These are phyloP conservation scores for Myriosclerotinia scirpicola DNA, from an alignment of 2,329 filamentous ascomycete species.

Conservation along the genomic window DNA sequence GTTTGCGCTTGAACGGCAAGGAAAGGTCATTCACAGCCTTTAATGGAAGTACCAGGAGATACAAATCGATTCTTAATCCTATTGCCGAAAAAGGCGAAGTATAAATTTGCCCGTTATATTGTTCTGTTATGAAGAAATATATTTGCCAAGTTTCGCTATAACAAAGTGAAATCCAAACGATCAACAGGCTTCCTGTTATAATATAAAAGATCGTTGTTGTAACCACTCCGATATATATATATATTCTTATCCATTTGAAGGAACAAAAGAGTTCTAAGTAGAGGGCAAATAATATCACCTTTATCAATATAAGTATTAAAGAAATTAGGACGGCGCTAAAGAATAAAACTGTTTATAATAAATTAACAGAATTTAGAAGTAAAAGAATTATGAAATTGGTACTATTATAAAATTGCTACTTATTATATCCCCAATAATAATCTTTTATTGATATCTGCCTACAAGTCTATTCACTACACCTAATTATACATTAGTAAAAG, in stretches of 20 bases:
- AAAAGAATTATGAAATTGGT: background rate
- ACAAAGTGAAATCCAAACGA: background rate
- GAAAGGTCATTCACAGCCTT: background rate
- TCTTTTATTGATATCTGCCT: background rate
- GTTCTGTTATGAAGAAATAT: background rate
- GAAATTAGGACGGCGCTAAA: background rate
- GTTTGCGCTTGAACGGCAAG: background rate
- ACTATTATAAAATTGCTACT: background rate
- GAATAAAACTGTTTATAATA: background rate
- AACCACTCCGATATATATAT: background rate
- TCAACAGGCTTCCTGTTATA: background rate
- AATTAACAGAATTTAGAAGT: background rate
- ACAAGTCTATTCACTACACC: background rate
- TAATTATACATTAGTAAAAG: background rate
- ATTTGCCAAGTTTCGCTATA: background rate
- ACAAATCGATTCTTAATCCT: background rate
- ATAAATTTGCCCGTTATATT: background rate
- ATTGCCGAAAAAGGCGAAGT: background rate
- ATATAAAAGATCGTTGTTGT: background rate
- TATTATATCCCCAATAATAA: background rate
- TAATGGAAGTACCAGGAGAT: background rate
- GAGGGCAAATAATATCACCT: background rate
- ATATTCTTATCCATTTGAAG: constrained; percentile 5
- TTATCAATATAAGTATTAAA: background rate
- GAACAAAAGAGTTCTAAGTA: background rate